Percentiles rank a stretch among this genome's conserved stretches.
Evolutionary conservation across 192 early-diverging fungal species (phyloP).

Genomic region (Coemansia pectinata): DNA sequence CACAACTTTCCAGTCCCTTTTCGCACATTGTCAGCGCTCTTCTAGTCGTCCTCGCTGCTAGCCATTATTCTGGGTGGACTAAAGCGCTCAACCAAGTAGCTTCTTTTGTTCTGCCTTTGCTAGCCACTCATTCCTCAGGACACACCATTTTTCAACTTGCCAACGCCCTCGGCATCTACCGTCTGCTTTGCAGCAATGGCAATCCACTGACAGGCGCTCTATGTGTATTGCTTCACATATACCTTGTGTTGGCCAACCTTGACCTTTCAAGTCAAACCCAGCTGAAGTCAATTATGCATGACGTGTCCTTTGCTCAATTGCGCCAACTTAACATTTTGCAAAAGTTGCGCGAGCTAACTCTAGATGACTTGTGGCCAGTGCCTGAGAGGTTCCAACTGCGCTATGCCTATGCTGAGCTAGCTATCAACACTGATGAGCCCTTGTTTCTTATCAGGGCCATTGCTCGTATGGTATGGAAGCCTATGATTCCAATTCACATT

Average conservation of each 20-base stretch:
- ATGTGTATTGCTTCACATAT: background rate
- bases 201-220: background rate
- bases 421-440: conserved; percentile 22
- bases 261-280: conserved; percentile 2
- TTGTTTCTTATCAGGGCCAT: conserved; percentile 39
- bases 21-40: conserved; percentile 1
- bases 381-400: conserved; percentile 19
- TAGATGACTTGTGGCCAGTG: conserved; percentile 28
- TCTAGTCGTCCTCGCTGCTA: conserved; percentile 5
- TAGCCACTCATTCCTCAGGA: background rate
- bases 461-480: conserved; percentile 36
- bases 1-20: background rate
- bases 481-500: conserved; percentile 28
- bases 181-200: background rate
- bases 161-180: conserved; percentile 13
- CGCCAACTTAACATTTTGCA: conserved; percentile 16
- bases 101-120: background rate
- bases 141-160: conserved; percentile 13
- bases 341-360: conserved; percentile 14
- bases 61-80: background rate
- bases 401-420: conserved; percentile 16
- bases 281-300: background rate
- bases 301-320: conserved; percentile 11
- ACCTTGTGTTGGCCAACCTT: conserved; percentile 19
- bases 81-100: background rate